phyloP scores from a whole-genome alignment of 257 asterid species.

The Plantago major region DNA sequence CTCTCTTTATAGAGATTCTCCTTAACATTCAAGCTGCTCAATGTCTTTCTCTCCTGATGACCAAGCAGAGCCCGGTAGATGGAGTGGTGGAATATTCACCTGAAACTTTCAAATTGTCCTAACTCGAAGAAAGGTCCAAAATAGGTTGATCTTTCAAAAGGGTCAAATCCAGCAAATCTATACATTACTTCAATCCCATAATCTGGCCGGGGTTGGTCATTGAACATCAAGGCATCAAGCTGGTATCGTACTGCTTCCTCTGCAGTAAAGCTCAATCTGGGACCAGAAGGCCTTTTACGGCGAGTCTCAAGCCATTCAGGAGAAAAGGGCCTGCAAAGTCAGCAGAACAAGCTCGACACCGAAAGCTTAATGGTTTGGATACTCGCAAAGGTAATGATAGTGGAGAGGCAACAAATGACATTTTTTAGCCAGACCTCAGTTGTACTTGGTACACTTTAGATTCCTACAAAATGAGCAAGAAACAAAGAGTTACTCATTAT shows the following conservation, averaged over 20 bases:
- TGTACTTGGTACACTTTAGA: too few species aligned
- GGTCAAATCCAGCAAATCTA: constrained; percentile 97
- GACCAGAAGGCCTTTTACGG: constrained; percentile 76
- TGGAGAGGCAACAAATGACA: constrained; percentile 51
- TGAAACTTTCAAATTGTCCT: constrained; percentile 94
- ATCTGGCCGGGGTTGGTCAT: constrained; percentile 86
- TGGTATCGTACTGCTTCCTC: constrained; percentile 85
- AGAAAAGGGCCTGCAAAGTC: constrained; percentile 78
- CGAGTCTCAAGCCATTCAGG: constrained; percentile 86
- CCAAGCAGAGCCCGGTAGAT: constrained; percentile 84
- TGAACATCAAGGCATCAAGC: constrained; percentile 91
- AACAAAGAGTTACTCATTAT: not conserved
- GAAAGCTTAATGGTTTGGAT: constrained; percentile 29
- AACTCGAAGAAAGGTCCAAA: constrained; percentile 93
- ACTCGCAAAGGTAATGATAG: constrained; percentile 25
- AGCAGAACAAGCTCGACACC: constrained; percentile 62
- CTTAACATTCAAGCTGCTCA: constrained; percentile 74
- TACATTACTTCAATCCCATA: constrained; percentile 97
- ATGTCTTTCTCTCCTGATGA: constrained; percentile 73
- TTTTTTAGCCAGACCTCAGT: constrained; percentile 19
- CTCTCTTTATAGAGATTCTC: constrained; percentile 80
- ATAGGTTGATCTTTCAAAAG: constrained; percentile 91
- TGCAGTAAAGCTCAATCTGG: constrained; percentile 78
- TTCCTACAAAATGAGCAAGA: not conserved
- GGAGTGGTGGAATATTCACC: constrained; percentile 92